Base-by-base conservation (phyloP, 306 rosid species). In the Sechiopsis laciniata region DNA sequence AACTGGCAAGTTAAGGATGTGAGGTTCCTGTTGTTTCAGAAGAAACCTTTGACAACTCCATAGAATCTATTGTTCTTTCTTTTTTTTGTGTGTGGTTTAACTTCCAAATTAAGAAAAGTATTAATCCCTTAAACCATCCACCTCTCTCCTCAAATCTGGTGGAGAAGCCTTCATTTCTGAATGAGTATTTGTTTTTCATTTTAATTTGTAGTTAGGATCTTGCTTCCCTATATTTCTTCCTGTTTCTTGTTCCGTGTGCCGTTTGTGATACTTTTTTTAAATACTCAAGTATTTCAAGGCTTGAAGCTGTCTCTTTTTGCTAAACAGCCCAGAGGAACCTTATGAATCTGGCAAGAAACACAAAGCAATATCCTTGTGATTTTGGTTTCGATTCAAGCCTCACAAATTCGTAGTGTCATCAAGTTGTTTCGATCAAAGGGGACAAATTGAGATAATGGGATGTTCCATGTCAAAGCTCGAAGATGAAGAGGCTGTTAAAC, bases 391-490 rank as follows among this genome's bases (percentile, higher is more conserved):
- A 84, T 80, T 84, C 83, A 66, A 83, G 85, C 63, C 69, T 87
- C 77, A 92, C 81, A 66, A 56, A 82, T 78, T 87, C 90, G 40
- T 82, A 87, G 88, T 80, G 57, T 46, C 76, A 73, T 57, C 65
- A 69, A 75, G 24, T 22, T 37, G 24, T 22, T 37, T 64, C 7
- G 6, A 60, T 22, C 72, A 63, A 76, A 71, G 42, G 77, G 79
- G 61, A 78, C 35, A 75, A 55, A 72, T 63, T 26, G 84, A 83
- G 82, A 91, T 94, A 94, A 26, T 94, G 99, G 99, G 99, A 85
- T 94, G 99, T 79, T 91, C 96, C 53, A 82, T 87, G 74, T 91
- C 99, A 63, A 91, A 79, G 83, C 86, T 88, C 71, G 92, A 94
- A 55, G 91, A 94, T 78, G 88, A 78, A 86, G 99, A 91, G 73